Evolutionary conservation across 2,329 filamentous ascomycete genomes (phyloP), one percentile per base, ranked within the genome.

Genomic region (Amylocarpus encephaloides): DNA sequence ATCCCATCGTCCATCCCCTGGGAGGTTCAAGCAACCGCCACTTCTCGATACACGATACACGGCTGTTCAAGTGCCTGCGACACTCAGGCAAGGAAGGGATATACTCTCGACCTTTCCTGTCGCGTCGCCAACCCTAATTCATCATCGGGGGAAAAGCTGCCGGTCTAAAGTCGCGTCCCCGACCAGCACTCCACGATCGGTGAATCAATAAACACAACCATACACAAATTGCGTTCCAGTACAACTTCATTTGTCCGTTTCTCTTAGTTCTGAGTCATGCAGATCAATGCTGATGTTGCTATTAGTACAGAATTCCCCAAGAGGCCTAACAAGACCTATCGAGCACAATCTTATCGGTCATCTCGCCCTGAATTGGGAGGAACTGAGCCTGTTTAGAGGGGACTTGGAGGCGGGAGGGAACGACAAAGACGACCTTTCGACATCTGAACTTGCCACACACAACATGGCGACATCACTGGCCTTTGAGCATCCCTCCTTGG

Each of bases 401-500:
- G 35, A 35, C 16, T 42, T 36, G 40, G 43, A 47, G 30, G 35
- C 45, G 36, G 45, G 42, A 36, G 48, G 33, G 30, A 22, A 39
- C 15, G 35, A 40, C 7, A 36, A 32, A 19, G 15, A 13, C 45
- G 19, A 3, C 2, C 13, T 5, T 15, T 19, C 10, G 34, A 9
- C 19, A 35, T 47, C 22, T 19, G 26, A 26, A 30, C 26, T 19
- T 15, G 36, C 26, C 15, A 34, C 18, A 16, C 15, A 47, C 35
- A 47, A 18, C 16, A 64, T 64, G 59, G 57, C 61, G 15, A 57
- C 57, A 18, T 60, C 61, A 40, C 32, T 64, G 35, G 59, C 57
- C 34, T 53, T 48, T 43, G 61, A 62, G 36, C 59, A 59, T 16
- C 60, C 60, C 15, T 55, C 55, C 15, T 38, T 61, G 46, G 47